Evolutionary conservation across 148 eudicot genomes (phyloP).

Genomic region (Silene conica): DNA sequence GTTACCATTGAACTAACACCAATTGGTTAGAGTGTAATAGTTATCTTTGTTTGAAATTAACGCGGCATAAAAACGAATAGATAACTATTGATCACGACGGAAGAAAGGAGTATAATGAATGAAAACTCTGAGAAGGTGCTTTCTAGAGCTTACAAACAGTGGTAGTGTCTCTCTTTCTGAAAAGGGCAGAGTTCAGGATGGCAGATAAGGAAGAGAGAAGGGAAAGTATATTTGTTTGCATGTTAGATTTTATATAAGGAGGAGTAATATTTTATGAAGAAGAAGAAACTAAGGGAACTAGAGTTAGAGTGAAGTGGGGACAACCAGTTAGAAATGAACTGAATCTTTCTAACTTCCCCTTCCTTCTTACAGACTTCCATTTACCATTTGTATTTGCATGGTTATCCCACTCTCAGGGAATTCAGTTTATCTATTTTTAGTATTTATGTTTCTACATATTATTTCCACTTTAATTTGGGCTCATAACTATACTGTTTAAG

Average conservation of each 20-base stretch:
- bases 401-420: neutral
- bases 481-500: no score
- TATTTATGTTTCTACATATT: no score
- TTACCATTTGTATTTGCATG: neutral
- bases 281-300: slow-evolving; percentile 21
- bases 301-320: slow-evolving; percentile 25
- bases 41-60: no score
- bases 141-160: slow-evolving; percentile 30
- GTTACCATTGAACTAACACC: no score
- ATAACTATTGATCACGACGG: no score
- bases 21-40: no score
- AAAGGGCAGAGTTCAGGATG: slow-evolving; percentile 11
- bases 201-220: slow-evolving; percentile 8
- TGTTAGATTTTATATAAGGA: slow-evolving; percentile 4
- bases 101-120: no score
- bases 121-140: no score
- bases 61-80: no score
- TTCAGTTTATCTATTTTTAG: no score
- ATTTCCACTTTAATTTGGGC: no score
- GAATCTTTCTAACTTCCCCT: slow-evolving; percentile 24
- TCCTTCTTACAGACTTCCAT: neutral
- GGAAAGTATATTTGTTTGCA: slow-evolving; percentile 26
- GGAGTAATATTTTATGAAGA: neutral
- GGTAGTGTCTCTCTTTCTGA: slow-evolving; percentile 40
- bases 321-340: slow-evolving; percentile 36